A percentile compares a stretch with the other conserved stretches of the same genome.
phyloP scores from a whole-genome alignment of 2,329 filamentous ascomycete genomes.

The Sporothrix variecibatus region DNA sequence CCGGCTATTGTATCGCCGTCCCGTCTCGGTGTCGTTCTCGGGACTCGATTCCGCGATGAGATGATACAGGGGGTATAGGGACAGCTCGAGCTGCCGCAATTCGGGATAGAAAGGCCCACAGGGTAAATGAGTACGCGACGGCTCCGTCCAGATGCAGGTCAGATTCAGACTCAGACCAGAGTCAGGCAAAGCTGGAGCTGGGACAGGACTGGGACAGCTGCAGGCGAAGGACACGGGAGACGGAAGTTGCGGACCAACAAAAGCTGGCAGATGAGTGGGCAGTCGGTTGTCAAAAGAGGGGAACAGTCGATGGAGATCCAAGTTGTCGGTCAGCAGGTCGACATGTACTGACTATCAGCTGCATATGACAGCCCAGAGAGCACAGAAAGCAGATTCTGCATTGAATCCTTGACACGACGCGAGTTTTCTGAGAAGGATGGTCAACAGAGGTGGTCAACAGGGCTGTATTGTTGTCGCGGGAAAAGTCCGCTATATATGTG shows the following conservation, averaged over 20 bases:
- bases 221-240: neutral
- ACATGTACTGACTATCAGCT: neutral
- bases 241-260: neutral
- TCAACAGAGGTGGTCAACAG: neutral
- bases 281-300: neutral
- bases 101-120: neutral
- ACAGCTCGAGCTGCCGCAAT: neutral
- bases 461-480: no score
- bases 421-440: neutral
- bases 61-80: neutral
- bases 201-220: neutral
- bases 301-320: neutral
- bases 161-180: no score
- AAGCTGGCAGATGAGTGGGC: no score
- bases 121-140: neutral
- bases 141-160: neutral
- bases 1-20: no score
- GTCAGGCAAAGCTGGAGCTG: no score
- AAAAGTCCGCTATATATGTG: conserved; percentile 10
- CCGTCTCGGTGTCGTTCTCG: neutral
- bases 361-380: neutral
- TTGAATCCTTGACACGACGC: neutral
- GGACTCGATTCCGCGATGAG: neutral
- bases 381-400: no score
- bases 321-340: neutral